Base-by-base conservation (phyloP, 495 filamentous ascomycete species). In the Lasiosphaeriaceae sp. region DNA sequence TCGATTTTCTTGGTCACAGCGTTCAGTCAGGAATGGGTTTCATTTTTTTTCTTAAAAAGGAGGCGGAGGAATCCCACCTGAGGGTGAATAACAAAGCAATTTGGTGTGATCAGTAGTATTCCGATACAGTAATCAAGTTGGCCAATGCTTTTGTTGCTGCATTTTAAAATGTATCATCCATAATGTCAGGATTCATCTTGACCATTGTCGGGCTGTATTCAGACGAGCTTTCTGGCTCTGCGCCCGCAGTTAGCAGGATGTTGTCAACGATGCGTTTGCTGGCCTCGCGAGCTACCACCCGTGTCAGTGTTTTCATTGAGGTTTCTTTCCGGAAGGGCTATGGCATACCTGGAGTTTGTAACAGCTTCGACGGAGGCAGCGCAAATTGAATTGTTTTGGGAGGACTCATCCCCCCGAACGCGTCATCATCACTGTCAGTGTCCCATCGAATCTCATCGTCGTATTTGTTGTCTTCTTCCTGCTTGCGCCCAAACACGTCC, bases 321-420 rank as follows among this genome's bases (percentile, higher is more conserved):
- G 9, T 31, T 31, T 9, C 26, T 31, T 31, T 31, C 26, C 7
- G 29, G 1, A 17, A 5, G 2, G 11, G 48, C 1, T 43, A 22
- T 26, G 26, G 77, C 82, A 65, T 77, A 90, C 91, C 91, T 55
- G 94, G 94, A 22, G 94, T 99, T 63, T 94, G 91, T 74, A 99
- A 71, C 31, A 99, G 71, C 59, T 89, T 85, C 48, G 86, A 88
- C 65, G 90, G 88, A 54, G 92, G 92, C 55, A 99, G 77, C 63
- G 90, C 88, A 67, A 99, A 99, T 66, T 96, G 92, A 70, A 99
- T 96, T 23, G 94, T 99, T 74, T 96, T 96, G 0, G 94, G 94
- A 35, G 95, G 94, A 64, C 90, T 96, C 62, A 91, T 83, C 0
- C 84, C 90, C 2, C 79, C 80, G 41, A 84, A 83, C 2, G 82